These are phyloP conservation scores for Cryphonectria parasitica DNA, from an alignment of 2,329 filamentous ascomycete genomes.

Conservation along the genomic window DNA sequence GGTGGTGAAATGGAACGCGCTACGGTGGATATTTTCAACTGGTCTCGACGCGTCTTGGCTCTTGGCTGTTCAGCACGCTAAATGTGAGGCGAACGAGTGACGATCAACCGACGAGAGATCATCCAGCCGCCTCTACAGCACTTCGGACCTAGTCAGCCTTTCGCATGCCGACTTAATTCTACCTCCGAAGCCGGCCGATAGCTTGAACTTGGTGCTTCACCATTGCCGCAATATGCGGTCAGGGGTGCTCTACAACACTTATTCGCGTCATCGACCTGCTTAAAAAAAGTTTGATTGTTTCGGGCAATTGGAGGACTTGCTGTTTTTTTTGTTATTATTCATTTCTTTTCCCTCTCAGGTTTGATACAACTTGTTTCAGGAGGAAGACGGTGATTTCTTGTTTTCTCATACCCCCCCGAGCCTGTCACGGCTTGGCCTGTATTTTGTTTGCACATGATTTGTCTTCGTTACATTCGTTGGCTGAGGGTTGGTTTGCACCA, in stretches of 20 bases:
- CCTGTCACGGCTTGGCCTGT: constrained; percentile 23
- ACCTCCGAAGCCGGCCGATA: background rate
- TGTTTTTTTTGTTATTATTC: constrained; percentile 13
- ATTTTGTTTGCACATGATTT: constrained; percentile 26
- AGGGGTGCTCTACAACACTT: background rate
- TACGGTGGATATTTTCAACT: background rate
- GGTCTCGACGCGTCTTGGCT: background rate
- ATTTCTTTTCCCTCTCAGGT: constrained; percentile 17
- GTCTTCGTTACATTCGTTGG: constrained; percentile 23
- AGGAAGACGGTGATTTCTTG: constrained; percentile 24
- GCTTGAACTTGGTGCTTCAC: background rate
- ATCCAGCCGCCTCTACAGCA: background rate
- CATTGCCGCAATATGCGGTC: background rate
- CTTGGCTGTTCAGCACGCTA: background rate
- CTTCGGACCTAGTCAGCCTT: background rate
- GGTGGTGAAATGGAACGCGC: background rate
- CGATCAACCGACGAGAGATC: background rate
- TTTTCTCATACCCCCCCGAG: constrained; percentile 19
- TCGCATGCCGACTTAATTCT: background rate
- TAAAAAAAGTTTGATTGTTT: constrained; percentile 12
- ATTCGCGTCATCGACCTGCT: background rate
- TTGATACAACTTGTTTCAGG: constrained; percentile 16
- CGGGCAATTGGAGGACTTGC: constrained; percentile 12
- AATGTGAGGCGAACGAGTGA: background rate
- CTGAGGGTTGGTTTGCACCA: constrained; percentile 4